Base-by-base conservation (phyloP, 1,284 basidiomycete genomes). In the Kalmanozyma brasiliensis region DNA sequence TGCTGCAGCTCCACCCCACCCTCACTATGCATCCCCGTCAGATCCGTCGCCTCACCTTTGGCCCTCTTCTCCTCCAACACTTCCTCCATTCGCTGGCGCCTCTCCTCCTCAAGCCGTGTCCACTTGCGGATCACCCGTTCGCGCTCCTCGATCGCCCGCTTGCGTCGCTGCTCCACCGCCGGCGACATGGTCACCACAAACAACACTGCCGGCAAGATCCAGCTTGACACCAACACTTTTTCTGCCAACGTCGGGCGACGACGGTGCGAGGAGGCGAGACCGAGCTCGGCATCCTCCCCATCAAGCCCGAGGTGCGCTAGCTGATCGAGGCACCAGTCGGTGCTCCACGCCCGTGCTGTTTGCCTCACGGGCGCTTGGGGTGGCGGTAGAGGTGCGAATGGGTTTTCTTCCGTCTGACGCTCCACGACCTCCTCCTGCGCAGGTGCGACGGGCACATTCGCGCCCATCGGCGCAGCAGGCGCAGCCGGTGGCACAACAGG, bases 151-250 rank as follows among this genome's bases (percentile, higher is more conserved):
- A 77, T 69, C 2, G 74, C 74, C 1, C 51, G 36, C 34, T 69
- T 62, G 10, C 74, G 29, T 6, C 62, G 48, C 41, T 66, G 58
- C 36, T 77, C 74, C 4, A 77, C 68, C 23, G 69, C 61, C 4
- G 74, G 74, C 30, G 68, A 41, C 59, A 76, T 59, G 4, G 70
- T 77, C 11, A 58, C 49, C 3, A 73, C 17, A 33, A 75, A 70
- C 8, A 77, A 53, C 13, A 76, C 22, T 9, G 52, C 2, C 2
- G 73, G 70, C 4, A 77, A 19, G 4, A 77, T 20, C 41, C 49
- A 65, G 2, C 20, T 30, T 4, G 56, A 58, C 0, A 7, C 20
- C 17, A 55, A 40, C 19, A 41, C 2, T 4, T 37, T 26, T 14
- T 36, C 33, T 8, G 46, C 3, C 63, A 38, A 35, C 17, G 3